Evolutionary conservation across 2,329 filamentous ascomycete species (phyloP), one percentile per base, ranked within the genome.

Genomic region (Tolypocladium album): DNA sequence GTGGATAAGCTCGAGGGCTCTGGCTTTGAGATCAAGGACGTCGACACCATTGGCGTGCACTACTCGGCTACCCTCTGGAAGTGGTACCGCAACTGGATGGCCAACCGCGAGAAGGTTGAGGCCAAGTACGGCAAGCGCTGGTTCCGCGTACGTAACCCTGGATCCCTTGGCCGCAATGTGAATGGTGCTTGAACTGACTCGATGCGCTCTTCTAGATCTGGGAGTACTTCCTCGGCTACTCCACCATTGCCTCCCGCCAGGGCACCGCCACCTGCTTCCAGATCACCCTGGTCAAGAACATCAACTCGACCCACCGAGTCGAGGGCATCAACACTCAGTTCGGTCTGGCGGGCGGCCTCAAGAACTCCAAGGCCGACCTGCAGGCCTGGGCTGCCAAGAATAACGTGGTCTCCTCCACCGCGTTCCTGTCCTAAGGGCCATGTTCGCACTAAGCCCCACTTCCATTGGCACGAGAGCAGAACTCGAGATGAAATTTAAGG

Each of bases 51-150:
- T 68, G 93, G 94, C 71, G 91, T 97, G 52, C 94, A 97, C 81
- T 97, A 97, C 79, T 96, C 91, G 57, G 92, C 92, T 58, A 97
- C 94, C 36, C 80, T 99, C 64, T 97, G 94, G 94, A 85, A 90
- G 72, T 97, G 94, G 94, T 97, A 97, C 82, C 84, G 94, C 66
- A 97, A 97, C 84, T 97, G 94, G 94, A 83, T 97, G 74, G 91
- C 82, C 76, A 97, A 97, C 83, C 82, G 83, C 67, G 90, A 96
- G 61, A 95, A 96, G 80, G 89, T 97, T 63, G 85, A 89, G 75
- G 91, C 89, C 71, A 97, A 97, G 83, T 97, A 97, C 72, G 94
- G 94, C 70, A 87, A 88, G 72, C 83, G 90, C 71, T 99, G 94
- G 94, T 99, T 90, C 85, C 87, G 93, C 75, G 89, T 92, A 82